Base-by-base conservation (phyloP, 2,329 filamentous ascomycete genomes). In the Xylariaceae sp. region DNA sequence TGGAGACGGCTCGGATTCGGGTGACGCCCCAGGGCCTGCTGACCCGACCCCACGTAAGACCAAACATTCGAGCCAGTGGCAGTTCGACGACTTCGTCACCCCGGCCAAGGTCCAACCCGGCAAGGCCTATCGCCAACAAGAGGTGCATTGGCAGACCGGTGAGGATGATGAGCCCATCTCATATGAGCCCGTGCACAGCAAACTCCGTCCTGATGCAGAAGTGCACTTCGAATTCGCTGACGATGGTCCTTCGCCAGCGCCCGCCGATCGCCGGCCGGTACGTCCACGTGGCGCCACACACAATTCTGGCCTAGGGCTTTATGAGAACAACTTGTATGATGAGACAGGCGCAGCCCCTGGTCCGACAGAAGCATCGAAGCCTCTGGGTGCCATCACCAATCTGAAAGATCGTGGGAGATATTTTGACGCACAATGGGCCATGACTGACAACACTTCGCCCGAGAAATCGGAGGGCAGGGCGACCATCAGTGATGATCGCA, bases 171-270 rank as follows among this genome's bases (percentile, higher is more conserved):
- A 80, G 35, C 83, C 81, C 9, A 81, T 84, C 7, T 75, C 75
- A 39, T 80, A 79, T 56, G 74, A 77, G 47, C 76, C 81, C 12
- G 75, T 80, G 32, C 75, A 81, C 35, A 73, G 77, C 60, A 87
- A 87, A 65, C 78, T 87, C 35, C 88, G 92, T 52, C 88, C 84
- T 39, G 89, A 95, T 61, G 85, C 87, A 15, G 84, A 91, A 64
- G 73, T 83, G 1, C 90, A 97, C 68, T 96, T 96, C 64, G 84
- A 94, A 53, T 80, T 96, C 61, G 75, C 81, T 47, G 91, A 97
- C 64, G 85, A 91, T 48, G 83, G 81, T 43, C 79, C 79, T 32
- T 80, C 81, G 44, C 71, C 75, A 14, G 22, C 22, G 4, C 22
- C 22, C 22, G 76, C 73, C 7, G 74, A 77, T 47, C 70, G 73